phyloP scores from a whole-genome alignment of 2,329 filamentous ascomycete genomes.

The Alternaria burnsii region DNA sequence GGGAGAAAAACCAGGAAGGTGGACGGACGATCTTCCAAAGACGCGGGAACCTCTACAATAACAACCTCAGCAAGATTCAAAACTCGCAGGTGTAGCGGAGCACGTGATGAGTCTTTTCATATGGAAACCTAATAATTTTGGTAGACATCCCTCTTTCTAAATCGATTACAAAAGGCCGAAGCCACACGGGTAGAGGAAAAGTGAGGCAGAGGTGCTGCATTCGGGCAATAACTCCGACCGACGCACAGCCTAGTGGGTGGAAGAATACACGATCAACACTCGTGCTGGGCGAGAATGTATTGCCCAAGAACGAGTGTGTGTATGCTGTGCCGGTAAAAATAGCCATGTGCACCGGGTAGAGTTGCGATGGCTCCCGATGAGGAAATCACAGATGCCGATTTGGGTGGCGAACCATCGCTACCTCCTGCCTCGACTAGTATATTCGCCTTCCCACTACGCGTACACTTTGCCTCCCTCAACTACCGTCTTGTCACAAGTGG shows the following conservation, averaged over 20 bases:
- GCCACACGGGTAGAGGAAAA: neutral
- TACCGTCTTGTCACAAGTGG: neutral
- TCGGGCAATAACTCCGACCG: constrained; percentile 6
- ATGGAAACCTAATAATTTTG: neutral
- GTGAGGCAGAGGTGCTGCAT: neutral
- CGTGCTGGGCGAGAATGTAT: neutral
- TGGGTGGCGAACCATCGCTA: constrained; percentile 24
- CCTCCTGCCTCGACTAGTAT: constrained; percentile 5
- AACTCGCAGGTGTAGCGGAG: constrained; percentile 1
- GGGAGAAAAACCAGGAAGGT: neutral
- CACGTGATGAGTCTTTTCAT: neutral
- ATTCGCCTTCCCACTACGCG: constrained; percentile 19
- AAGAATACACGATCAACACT: neutral
- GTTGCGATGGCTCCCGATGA: constrained; percentile 18
- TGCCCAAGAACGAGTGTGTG: neutral
- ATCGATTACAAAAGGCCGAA: neutral
- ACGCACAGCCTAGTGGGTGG: neutral
- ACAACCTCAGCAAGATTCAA: neutral
- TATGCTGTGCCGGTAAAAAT: constrained; percentile 7
- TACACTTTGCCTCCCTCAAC: constrained; percentile 24
- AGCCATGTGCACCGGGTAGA: constrained; percentile 6
- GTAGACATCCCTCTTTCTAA: neutral
- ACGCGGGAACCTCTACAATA: neutral
- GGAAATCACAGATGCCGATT: constrained; percentile 23
- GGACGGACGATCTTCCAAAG: constrained; percentile 1